Base-by-base conservation (phyloP, 495 filamentous ascomycete species). In the Penicillium crystallinum region DNA sequence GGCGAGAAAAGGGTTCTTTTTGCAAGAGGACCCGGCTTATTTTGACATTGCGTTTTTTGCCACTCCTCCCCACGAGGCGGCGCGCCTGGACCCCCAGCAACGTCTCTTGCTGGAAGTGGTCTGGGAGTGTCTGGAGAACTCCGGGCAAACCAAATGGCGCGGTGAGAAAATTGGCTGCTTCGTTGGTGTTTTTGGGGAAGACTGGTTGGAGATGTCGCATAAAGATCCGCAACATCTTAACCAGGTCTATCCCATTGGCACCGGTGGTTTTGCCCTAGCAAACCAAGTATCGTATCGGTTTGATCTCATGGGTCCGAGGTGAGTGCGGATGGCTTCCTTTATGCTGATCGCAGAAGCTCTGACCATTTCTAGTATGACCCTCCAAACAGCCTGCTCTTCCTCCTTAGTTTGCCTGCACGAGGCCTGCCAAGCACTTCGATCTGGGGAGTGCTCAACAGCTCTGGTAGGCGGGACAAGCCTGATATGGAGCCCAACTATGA, bases 21-120 rank as follows among this genome's bases (percentile, higher is more conserved):
- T 84, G 27, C 66, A 76, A 19, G 66, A 76, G 6, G 61, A 73
- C 29, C 39, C 61, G 4, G 43, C 18, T 2, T 25, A 52, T 7
- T 58, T 76, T n/a, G 73, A 77, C 34, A 11, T 55, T 2, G 36
- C 40, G 0, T 56, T 62, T 46, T 76, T 83, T 47, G 56, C 56
- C 0, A 68, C 80, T 47, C 66, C 61, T 3, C 52, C 57, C 11
- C 44, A 22, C 0, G 79, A 83, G 45, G 73, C 72, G 5, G 75
- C 73, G 51, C 51, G 52, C 2, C 71, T 83, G 65, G 82, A 86
- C 52, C 83, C 83, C 0, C 77, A 82, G 29, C 81, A 84, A 49
- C 57, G 82, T 0, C 62, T 76, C 10, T 59, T 87, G 0, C 65
- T 86, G 0, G 81, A 87, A 52, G 70, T 75, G 1, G 62, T 73